A percentile compares a stretch with the other conserved stretches of the same genome.
Evolutionary conservation across 1,139 yeast species (phyloP).

Genomic region (Geotrichum carabidarum): DNA sequence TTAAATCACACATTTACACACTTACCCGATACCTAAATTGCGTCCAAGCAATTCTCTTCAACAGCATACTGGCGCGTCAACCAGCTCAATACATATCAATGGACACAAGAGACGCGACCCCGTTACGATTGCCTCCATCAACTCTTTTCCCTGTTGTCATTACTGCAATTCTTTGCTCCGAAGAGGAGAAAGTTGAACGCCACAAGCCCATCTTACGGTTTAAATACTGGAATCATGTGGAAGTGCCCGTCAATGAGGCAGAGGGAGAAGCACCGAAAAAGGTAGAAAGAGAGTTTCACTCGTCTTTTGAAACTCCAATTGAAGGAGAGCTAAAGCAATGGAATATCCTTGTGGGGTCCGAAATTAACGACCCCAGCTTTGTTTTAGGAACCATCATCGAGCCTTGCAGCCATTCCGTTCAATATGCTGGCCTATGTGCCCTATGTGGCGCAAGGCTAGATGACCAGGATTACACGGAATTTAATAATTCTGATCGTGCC

Average conservation of each 20-base stretch:
- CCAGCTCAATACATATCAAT: neutral
- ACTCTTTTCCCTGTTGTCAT: constrained; percentile 68
- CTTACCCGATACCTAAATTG: too few species aligned
- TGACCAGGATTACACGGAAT: constrained; percentile 71
- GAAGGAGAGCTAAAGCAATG: constrained; percentile 61
- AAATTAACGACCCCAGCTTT: constrained; percentile 37
- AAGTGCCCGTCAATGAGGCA: constrained; percentile 39
- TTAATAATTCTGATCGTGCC: constrained; percentile 67
- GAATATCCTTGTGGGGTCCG: constrained; percentile 53
- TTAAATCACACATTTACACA: too few species aligned
- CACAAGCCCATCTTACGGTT: constrained; percentile 57
- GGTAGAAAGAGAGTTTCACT: constrained; percentile 38
- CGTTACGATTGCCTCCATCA: constrained; percentile 45
- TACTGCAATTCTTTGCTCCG: constrained; percentile 45
- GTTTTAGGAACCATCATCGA: constrained; percentile 52
- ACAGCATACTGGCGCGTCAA: neutral
- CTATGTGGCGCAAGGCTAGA: constrained; percentile 84
- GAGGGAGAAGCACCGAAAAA: constrained; percentile 30
- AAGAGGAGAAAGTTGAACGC: constrained; percentile 47
- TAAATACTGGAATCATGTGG: constrained; percentile 55
- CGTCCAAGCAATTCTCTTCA: too few species aligned
- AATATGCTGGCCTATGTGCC: constrained; percentile 93
- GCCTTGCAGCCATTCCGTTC: constrained; percentile 92
- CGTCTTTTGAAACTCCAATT: constrained; percentile 73
- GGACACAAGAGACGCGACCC: constrained; percentile 15